phyloP scores from a whole-genome alignment of 176 grass and related monocot genomes.

The Triticum monococcum region DNA sequence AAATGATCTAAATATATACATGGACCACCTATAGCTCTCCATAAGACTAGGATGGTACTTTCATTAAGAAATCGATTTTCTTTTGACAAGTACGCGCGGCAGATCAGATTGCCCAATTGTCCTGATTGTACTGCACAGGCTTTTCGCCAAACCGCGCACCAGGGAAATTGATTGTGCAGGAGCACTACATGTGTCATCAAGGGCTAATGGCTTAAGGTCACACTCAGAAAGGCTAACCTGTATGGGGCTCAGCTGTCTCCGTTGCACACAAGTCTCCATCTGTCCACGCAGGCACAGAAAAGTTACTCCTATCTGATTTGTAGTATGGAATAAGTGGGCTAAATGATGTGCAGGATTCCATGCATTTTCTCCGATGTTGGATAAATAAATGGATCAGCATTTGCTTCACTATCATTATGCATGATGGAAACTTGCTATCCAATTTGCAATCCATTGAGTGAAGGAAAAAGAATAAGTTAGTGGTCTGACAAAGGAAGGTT shows the following conservation, averaged over 20 bases:
- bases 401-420: constrained; percentile 25
- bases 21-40: constrained; percentile 16
- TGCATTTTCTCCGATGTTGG: constrained; percentile 36
- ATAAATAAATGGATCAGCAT: not conserved
- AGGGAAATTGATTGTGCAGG: constrained; percentile 18
- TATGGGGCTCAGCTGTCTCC: constrained; percentile 8
- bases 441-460: not conserved
- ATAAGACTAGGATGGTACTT: not conserved
- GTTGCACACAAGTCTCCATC: not conserved
- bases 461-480: not conserved
- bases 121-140: constrained; percentile 23
- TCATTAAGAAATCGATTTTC: not conserved
- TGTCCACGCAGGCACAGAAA: not conserved
- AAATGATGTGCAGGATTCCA: constrained; percentile 30
- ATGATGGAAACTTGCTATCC: constrained; percentile 33
- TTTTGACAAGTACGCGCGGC: constrained; percentile 14
- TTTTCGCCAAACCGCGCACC: constrained; percentile 51
- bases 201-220: not conserved
- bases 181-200: constrained; percentile 6
- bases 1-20: not conserved
- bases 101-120: not conserved
- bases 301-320: constrained; percentile 24
- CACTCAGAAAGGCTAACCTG: constrained; percentile 22
- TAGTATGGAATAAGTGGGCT: constrained; percentile 20
- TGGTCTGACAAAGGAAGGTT: constrained; percentile 2